Conservation (phyloP, 2,329 filamentous ascomycete species). For the Dendryphion nanum region DNA sequence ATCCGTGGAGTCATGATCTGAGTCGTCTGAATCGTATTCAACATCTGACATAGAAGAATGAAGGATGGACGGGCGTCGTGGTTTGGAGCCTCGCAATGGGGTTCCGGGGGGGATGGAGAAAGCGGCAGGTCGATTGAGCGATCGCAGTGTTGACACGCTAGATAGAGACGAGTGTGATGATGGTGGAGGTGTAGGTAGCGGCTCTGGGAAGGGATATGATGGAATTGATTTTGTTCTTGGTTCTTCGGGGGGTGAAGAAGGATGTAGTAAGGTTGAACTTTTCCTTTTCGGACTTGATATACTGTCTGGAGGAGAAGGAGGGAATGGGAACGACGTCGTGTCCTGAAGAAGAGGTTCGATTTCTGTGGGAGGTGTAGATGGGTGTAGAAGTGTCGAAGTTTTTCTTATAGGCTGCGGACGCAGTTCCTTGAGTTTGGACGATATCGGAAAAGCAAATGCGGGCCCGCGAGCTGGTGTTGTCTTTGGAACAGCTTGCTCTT, state of each 20-base stretch:
- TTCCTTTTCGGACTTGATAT: constrained; percentile 4
- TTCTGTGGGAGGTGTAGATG: constrained; percentile 15
- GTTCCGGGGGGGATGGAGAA: neutral
- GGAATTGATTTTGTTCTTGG: neutral
- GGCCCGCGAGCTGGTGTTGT: neutral
- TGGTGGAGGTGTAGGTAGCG: neutral
- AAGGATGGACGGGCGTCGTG: neutral
- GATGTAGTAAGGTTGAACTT: constrained; percentile 10
- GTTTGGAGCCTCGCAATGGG: no score
- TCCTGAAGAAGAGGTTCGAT: neutral
- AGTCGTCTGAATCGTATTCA: constrained; percentile 1
- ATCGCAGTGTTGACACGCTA: neutral
- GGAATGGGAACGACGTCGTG: neutral
- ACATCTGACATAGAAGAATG: constrained; percentile 2
- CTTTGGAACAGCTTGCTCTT: neutral
- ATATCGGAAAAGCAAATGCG: neutral
- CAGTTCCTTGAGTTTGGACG: neutral
- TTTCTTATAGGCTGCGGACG: constrained; percentile 1
- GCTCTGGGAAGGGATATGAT: neutral
- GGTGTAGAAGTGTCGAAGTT: constrained; percentile 19
- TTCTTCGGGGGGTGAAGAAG: constrained; percentile 5
- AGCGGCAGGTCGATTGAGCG: no score
- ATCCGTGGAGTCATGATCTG: neutral
- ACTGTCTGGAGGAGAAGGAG: constrained; percentile 5
- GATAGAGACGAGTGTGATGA: neutral